phyloP scores from a whole-genome alignment of 2,329 filamentous ascomycete genomes.

The Triangularia verruculosa region DNA sequence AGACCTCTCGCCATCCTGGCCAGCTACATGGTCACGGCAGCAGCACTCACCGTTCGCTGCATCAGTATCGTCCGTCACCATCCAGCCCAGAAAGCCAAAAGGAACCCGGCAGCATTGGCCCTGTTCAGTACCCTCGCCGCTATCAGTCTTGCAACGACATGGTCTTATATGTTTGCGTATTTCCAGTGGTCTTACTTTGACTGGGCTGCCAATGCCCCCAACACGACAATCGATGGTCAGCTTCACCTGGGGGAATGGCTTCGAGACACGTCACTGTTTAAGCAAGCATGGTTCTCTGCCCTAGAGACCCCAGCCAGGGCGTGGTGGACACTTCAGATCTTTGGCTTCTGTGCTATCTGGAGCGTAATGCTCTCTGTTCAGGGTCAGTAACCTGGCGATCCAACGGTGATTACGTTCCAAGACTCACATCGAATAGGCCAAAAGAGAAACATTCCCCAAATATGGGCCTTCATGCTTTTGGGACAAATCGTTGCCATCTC shows the following conservation, averaged over 20 bases:
- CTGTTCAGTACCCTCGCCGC: not conserved
- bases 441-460: not conserved
- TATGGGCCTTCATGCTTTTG: not conserved
- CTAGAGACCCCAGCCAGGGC: not conserved
- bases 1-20: not conserved
- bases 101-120: not conserved
- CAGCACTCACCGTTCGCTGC: not conserved
- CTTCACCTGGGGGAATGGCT: not conserved
- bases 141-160: not conserved
- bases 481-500: slow-evolving; percentile 1
- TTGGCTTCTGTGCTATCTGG: not conserved
- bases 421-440: not conserved
- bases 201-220: not conserved
- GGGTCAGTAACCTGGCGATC: not conserved
- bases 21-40: slow-evolving; percentile 1
- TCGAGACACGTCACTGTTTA: slow-evolving; percentile 1
- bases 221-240: not conserved
- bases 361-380: slow-evolving; percentile 3
- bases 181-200: slow-evolving; percentile 3
- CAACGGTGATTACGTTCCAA: not conserved
- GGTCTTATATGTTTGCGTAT: not conserved
- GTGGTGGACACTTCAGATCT: slow-evolving; percentile 2
- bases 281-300: slow-evolving; percentile 1
- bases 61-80: not conserved
- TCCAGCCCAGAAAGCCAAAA: not conserved